Conservation (phyloP, 228 moss, liverwort and hornwort genomes). For the Sphagnum fallax region DNA sequence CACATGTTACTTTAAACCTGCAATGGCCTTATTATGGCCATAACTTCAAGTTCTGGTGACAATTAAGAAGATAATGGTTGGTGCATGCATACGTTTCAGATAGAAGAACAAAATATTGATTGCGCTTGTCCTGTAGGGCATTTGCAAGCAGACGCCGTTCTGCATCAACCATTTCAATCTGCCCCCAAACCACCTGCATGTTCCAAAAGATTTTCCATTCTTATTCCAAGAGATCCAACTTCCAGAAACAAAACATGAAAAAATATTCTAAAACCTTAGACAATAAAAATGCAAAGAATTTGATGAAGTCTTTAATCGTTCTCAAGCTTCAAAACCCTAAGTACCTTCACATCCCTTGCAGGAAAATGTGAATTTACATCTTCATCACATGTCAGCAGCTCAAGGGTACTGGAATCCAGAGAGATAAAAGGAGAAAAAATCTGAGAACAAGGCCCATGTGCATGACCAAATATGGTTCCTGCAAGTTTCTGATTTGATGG, state of each 20-base stretch:
- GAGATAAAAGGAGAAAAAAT: no score
- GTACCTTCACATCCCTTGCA: not conserved
- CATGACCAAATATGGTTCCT: no score
- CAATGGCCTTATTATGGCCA: no score
- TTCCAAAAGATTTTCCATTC: not conserved
- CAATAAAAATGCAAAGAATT: not conserved
- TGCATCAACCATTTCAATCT: conserved; percentile 88
- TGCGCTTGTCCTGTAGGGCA: conserved; percentile 61
- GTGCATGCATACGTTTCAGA: conserved; percentile 68
- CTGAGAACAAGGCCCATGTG: no score
- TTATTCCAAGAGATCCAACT: not conserved
- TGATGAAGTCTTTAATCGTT: not conserved
- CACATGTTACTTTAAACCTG: no score
- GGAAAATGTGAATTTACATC: not conserved
- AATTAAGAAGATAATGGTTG: not conserved
- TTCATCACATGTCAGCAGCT: not conserved
- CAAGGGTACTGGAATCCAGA: not conserved
- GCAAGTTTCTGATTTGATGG: no score
- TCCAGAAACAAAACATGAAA: not conserved
- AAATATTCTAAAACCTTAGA: not conserved
- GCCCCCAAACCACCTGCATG: conserved; percentile 73
- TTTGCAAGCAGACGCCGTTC: conserved; percentile 72
- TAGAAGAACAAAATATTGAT: conserved; percentile 66
- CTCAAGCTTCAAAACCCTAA: not conserved
- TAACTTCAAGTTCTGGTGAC: no score